Percentiles rank a stretch among this genome's conserved stretches.
Conservation (phyloP, 1,284 basidiomycete species). For the Trametes hirsuta region DNA sequence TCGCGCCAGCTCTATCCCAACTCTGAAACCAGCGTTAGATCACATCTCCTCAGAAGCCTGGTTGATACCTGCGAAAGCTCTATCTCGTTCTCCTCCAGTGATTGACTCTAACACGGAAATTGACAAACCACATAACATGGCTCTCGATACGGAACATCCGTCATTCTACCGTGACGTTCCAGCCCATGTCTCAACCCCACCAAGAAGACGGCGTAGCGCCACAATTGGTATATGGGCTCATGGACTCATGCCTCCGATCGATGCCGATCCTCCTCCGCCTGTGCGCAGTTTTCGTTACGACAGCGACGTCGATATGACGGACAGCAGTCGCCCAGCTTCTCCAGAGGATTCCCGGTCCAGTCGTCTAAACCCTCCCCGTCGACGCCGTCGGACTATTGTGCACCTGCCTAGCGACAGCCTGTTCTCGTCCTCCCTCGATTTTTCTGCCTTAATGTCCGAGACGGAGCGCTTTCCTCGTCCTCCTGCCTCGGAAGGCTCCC, state of each 20-base stretch:
- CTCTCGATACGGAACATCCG: constrained; percentile 24
- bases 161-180: constrained; percentile 39
- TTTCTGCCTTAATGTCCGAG: constrained; percentile 33
- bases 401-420: constrained; percentile 38
- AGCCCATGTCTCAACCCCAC: constrained; percentile 36
- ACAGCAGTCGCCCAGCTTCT: constrained; percentile 21
- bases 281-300: constrained; percentile 21
- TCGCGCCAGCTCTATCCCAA: constrained; percentile 34
- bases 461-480: constrained; percentile 17
- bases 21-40: constrained; percentile 25
- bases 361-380: constrained; percentile 21
- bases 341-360: constrained; percentile 14
- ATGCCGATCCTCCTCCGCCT: constrained; percentile 20
- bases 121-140: constrained; percentile 15
- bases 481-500: constrained; percentile 18
- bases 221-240: constrained; percentile 22
- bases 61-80: constrained; percentile 35
- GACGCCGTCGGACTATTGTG: constrained; percentile 32
- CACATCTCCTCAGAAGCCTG: constrained; percentile 32
- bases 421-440: constrained; percentile 40
- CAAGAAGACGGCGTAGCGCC: constrained; percentile 25
- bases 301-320: constrained; percentile 27
- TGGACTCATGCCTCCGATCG: constrained; percentile 24
- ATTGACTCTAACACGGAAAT: constrained; percentile 3
- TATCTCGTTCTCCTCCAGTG: constrained; percentile 27